Conservation (phyloP, 768 basidiomycete genomes). For the Flagelloscypha sp. region DNA sequence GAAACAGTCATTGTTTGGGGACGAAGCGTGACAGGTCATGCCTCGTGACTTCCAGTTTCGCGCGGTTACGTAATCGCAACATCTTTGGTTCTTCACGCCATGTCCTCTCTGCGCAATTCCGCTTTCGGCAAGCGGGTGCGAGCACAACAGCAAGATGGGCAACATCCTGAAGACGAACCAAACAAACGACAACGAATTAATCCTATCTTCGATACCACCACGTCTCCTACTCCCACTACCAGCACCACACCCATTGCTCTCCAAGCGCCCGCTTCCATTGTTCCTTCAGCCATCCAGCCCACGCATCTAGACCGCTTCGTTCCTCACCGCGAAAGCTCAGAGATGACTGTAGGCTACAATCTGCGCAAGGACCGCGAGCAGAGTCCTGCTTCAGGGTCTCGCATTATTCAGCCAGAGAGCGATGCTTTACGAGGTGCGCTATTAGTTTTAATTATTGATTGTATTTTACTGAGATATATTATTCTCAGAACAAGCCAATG, state of each 20-base stretch:
- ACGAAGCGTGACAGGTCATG: no score
- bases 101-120: conserved; percentile 78
- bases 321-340: conserved; percentile 52
- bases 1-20: no score
- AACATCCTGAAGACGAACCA: conserved; percentile 39
- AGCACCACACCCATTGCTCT: conserved; percentile 44
- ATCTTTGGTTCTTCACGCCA: conserved; percentile 16
- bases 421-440: conserved; percentile 67
- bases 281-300: conserved; percentile 21
- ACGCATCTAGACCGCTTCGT: conserved; percentile 59
- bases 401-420: conserved; percentile 59
- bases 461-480: conserved; percentile 8
- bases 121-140: conserved; percentile 80
- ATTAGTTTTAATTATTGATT: conserved; percentile 12
- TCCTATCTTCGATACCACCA: conserved; percentile 42
- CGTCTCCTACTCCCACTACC: conserved; percentile 31
- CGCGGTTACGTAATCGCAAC: no score
- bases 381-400: conserved; percentile 50
- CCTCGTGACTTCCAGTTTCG: no score
- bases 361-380: conserved; percentile 52
- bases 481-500: conserved; percentile 69
- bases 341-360: conserved; percentile 61
- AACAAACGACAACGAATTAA: conserved; percentile 45
- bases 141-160: conserved; percentile 54
- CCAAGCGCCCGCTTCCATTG: conserved; percentile 34